A percentile compares a stretch with the other conserved stretches of the same genome.
Evolutionary conservation across 2,329 filamentous ascomycete genomes (phyloP).

Genomic region (Trichoderma arundinaceum): DNA sequence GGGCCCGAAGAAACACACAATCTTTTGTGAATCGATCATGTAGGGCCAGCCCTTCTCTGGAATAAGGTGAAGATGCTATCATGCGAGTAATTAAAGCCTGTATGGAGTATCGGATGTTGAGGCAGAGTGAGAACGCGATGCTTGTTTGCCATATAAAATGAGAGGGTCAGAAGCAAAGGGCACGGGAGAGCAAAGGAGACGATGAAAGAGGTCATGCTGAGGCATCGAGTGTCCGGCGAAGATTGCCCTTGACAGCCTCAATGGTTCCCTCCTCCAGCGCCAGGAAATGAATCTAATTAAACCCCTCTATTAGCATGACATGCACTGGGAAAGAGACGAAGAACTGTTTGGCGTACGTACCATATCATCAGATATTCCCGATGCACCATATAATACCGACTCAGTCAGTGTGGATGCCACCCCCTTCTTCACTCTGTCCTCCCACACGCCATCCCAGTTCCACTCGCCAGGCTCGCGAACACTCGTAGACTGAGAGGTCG

Average conservation of each 20-base stretch:
- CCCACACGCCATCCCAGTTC: constrained; percentile 99
- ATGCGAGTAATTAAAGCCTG: constrained; percentile 12
- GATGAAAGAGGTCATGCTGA: constrained; percentile 33
- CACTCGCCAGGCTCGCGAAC: constrained; percentile 71
- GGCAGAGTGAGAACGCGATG: neutral
- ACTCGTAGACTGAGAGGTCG: constrained; percentile 22
- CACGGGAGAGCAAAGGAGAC: neutral
- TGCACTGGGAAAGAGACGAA: neutral
- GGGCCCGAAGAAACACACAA: neutral
- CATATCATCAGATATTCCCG: constrained; percentile 69
- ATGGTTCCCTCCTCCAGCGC: constrained; percentile 66
- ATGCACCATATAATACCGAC: constrained; percentile 74
- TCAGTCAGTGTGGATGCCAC: constrained; percentile 80
- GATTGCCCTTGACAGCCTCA: constrained; percentile 62
- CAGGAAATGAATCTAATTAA: constrained; percentile 66
- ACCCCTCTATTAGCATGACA: constrained; percentile 33
- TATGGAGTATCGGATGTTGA: neutral
- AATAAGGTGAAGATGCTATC: neutral
- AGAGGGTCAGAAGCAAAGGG: neutral
- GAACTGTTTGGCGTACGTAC: constrained; percentile 54
- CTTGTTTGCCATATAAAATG: neutral
- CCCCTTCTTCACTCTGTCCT: constrained; percentile 81
- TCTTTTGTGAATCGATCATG: neutral
- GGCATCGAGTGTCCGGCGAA: constrained; percentile 57
- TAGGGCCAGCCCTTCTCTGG: constrained; percentile 22